These are phyloP conservation scores for Jasminum sambac DNA, from an alignment of 257 asterid species.

Conservation along the genomic window DNA sequence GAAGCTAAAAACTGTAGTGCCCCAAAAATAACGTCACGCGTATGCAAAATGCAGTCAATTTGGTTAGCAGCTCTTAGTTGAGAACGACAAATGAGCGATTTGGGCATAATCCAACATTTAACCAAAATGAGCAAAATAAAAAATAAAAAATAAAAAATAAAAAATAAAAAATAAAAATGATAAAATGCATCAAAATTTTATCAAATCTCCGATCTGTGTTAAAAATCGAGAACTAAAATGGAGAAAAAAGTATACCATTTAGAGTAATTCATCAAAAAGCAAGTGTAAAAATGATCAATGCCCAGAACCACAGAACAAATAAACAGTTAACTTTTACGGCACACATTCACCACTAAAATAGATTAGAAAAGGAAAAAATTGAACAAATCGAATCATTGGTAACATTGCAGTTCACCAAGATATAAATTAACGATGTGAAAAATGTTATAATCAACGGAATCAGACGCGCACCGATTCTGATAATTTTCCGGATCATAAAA, in stretches of 20 bases:
- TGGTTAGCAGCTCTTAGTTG: conserved; percentile 5
- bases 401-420: not conserved
- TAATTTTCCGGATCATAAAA: conserved; percentile 22
- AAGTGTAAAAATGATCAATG: conserved; percentile 23
- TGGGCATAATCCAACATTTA: conserved; percentile 9
- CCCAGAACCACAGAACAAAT: conserved; percentile 25
- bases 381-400: not conserved
- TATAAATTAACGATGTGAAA: not conserved
- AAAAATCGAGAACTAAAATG: not conserved
- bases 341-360: conserved; percentile 19
- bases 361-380: conserved; percentile 1
- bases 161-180: conserved; percentile 11
- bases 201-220: conserved; percentile 1
- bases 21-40: not conserved
- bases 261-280: not conserved
- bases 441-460: conserved; percentile 3
- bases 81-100: conserved; percentile 1
- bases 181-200: no score
- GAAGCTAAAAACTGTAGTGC: not conserved
- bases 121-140: not conserved
- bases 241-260: not conserved
- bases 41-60: not conserved
- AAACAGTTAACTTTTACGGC: conserved; percentile 29
- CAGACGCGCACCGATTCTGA: conserved; percentile 29
- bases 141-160: not conserved